Evolutionary conservation across 192 early-diverging fungal genomes (phyloP).

Genomic region (Linnemannia elongata): DNA sequence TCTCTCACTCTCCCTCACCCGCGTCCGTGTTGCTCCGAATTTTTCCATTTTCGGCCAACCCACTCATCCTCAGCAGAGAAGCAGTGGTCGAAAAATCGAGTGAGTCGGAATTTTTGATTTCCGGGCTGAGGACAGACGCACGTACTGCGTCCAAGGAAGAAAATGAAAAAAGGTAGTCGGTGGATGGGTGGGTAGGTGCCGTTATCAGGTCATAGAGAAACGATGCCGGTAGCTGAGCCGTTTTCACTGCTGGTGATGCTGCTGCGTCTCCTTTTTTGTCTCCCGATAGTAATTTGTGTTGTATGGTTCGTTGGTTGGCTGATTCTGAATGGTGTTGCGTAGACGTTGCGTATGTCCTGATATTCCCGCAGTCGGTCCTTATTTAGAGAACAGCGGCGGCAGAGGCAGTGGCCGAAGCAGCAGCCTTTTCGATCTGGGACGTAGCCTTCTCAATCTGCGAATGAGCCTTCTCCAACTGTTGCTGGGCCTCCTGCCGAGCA

Average conservation of each 20-base stretch:
- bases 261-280: neutral
- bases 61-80: too few relatives aligned
- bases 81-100: neutral
- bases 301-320: neutral
- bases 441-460: slow-evolving; percentile 10
- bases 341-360: neutral
- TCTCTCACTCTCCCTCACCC: neutral
- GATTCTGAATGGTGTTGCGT: neutral
- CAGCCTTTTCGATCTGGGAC: neutral
- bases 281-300: neutral
- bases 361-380: neutral
- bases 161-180: neutral
- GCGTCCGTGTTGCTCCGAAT: neutral
- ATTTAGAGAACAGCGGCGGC: slow-evolving; percentile 29
- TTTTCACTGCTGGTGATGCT: too few relatives aligned
- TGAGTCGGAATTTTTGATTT: neutral
- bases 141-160: neutral
- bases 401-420: slow-evolving; percentile 19
- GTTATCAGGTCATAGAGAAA: neutral
- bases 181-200: neutral
- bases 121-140: neutral
- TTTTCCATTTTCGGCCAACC: slow-evolving; percentile 9
- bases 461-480: slow-evolving; percentile 29
- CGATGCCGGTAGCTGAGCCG: too few relatives aligned
- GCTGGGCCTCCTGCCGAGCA: slow-evolving; percentile 31